A percentile compares a stretch with the other conserved stretches of the same genome.
Evolutionary conservation across 176 grass and related monocot genomes (phyloP).

Genomic region (Zoysia pacifica): DNA sequence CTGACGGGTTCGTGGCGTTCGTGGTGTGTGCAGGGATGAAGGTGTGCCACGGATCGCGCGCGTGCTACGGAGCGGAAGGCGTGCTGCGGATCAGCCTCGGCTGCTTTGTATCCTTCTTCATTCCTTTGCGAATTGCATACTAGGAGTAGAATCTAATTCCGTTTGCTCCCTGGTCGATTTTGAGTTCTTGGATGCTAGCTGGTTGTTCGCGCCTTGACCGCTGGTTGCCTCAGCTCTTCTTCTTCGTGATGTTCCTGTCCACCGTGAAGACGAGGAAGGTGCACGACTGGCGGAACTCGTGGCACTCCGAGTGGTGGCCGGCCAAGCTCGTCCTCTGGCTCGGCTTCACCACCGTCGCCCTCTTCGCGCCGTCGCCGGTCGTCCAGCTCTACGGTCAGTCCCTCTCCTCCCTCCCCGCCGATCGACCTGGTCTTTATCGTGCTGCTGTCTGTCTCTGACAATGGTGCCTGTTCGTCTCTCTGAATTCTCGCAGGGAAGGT

Average conservation of each 20-base stretch:
- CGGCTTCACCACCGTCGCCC: conserved; percentile 67
- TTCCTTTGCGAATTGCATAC: no score
- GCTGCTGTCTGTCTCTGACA: background rate
- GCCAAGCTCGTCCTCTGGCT: conserved; percentile 84
- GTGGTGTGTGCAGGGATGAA: conserved; percentile 46
- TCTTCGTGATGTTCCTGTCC: conserved; percentile 93
- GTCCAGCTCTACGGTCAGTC: conserved; percentile 89
- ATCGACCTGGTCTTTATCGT: background rate
- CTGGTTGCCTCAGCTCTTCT: conserved; percentile 56
- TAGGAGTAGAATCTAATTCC: no score
- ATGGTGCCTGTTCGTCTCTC: background rate
- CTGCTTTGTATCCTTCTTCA: conserved; percentile 79
- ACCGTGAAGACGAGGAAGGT: conserved; percentile 64
- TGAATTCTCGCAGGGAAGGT: conserved; percentile 63
- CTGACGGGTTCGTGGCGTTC: background rate
- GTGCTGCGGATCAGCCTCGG: conserved; percentile 93
- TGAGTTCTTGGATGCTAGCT: background rate
- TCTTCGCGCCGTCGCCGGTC: conserved; percentile 77
- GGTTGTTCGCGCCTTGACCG: conserved; percentile 28
- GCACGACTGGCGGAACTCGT: conserved; percentile 72
- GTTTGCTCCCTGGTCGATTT: background rate
- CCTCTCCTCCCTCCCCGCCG: background rate
- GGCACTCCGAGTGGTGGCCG: conserved; percentile 99
- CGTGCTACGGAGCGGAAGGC: conserved; percentile 87
- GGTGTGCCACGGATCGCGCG: conserved; percentile 52